Percentiles rank a stretch among this genome's conserved stretches.
phyloP scores from a whole-genome alignment of 345 rosid species.

The Sapria himalayana region DNA sequence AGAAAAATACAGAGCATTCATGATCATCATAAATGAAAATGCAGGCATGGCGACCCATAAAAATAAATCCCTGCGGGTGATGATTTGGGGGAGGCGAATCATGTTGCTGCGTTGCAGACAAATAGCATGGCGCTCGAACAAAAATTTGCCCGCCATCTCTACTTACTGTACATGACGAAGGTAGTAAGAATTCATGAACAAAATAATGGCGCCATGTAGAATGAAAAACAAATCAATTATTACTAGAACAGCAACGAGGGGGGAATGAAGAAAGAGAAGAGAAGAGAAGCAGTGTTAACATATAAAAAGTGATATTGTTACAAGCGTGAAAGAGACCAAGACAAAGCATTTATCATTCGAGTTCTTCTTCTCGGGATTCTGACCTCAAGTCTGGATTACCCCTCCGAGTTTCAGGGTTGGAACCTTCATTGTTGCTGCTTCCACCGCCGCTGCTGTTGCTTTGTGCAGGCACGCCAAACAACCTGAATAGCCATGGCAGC shows the following conservation, averaged over 20 bases:
- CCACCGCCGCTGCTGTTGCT: slow-evolving; percentile 14
- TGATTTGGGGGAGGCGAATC: too few species aligned
- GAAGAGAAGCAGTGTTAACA: background rate
- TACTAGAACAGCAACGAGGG: too few species aligned
- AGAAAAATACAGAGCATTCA: too few species aligned
- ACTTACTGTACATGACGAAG: too few species aligned
- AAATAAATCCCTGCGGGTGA: too few species aligned
- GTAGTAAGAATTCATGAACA: background rate
- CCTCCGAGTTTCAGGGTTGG: slow-evolving; percentile 16
- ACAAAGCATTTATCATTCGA: slow-evolving; percentile 27
- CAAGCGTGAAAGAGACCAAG: slow-evolving; percentile 3
- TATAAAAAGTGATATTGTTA: background rate
- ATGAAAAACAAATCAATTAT: background rate
- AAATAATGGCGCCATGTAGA: background rate
- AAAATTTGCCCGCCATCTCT: too few species aligned
- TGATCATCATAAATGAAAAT: too few species aligned
- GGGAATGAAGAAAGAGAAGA: background rate
- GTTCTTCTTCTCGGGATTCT: slow-evolving; percentile 31
- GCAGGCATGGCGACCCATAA: too few species aligned
- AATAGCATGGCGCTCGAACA: too few species aligned
- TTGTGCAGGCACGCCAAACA: slow-evolving; percentile 15
- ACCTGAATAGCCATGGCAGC: slow-evolving; percentile 33
- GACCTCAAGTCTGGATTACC: slow-evolving; percentile 8
- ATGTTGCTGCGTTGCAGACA: too few species aligned
- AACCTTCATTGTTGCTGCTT: slow-evolving; percentile 11